Percentiles rank a stretch among this genome's conserved stretches.
These are phyloP conservation scores for Pseudozyma hubeiensis DNA, from an alignment of 1,284 basidiomycete genomes.

Conservation along the genomic window DNA sequence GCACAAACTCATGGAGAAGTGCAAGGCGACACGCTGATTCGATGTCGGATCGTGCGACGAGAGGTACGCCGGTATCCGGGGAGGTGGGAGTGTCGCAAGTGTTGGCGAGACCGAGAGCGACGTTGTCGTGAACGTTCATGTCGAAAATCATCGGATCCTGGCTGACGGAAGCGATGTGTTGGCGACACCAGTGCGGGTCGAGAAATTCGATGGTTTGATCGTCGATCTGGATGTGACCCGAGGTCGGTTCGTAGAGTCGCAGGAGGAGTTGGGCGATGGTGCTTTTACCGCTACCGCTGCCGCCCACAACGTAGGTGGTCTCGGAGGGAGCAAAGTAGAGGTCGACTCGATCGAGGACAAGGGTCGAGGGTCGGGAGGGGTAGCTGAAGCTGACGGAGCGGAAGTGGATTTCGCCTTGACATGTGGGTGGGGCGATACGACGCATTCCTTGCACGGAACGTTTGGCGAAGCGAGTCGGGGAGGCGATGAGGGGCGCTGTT, in stretches of 20 bases:
- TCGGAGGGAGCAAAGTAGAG: conserved; percentile 83
- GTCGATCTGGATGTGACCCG: conserved; percentile 78
- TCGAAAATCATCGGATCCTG: conserved; percentile 84
- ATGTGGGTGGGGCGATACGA: conserved; percentile 50
- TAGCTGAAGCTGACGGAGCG: conserved; percentile 84
- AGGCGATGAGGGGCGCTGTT: neutral
- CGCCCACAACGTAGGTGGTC: conserved; percentile 91
- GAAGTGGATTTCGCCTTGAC: conserved; percentile 81
- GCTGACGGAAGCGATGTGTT: conserved; percentile 81
- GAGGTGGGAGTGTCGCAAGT: neutral
- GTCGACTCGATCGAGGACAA: conserved; percentile 76
- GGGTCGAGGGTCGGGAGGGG: conserved; percentile 79
- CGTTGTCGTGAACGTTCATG: conserved; percentile 86
- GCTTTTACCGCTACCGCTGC: conserved; percentile 91
- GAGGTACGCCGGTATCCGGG: conserved; percentile 41
- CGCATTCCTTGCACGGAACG: conserved; percentile 37
- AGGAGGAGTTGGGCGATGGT: conserved; percentile 86
- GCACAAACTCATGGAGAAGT: conserved; percentile 87
- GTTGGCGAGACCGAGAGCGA: conserved; percentile 77
- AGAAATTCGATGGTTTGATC: conserved; percentile 79
- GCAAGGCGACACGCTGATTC: conserved; percentile 84
- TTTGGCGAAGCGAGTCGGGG: neutral
- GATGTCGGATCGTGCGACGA: conserved; percentile 75
- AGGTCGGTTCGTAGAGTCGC: conserved; percentile 76
- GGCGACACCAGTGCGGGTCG: conserved; percentile 79